A percentile compares a stretch with the other conserved stretches of the same genome.
Evolutionary conservation across 176 grass and related monocot species (phyloP).

Genomic region (Calamus simplicifolius): DNA sequence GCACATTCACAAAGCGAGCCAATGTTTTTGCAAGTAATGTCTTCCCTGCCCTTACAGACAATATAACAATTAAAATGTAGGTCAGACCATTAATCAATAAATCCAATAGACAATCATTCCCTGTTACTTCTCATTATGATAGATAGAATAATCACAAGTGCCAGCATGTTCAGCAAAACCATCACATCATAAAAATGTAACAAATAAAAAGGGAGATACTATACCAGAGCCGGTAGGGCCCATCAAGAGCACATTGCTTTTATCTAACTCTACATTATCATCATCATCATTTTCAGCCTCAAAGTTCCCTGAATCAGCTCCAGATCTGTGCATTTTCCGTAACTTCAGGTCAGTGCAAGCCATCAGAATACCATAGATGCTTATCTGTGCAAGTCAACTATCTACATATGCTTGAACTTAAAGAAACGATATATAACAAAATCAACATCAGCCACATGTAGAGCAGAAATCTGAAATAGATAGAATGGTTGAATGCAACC

Average conservation of each 20-base stretch:
- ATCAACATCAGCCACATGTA: too few species aligned
- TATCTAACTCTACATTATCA: slow-evolving; percentile 86
- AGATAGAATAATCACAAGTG: too few species aligned
- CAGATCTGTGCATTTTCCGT: slow-evolving; percentile 51
- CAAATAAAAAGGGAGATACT: slow-evolving; percentile 13
- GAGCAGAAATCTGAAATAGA: too few species aligned
- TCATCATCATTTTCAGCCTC: slow-evolving; percentile 56
- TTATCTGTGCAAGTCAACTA: too few species aligned
- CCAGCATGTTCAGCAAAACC: neutral
- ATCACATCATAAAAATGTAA: slow-evolving; percentile 5
- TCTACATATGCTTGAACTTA: too few species aligned
- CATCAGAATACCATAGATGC: neutral
- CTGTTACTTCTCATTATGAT: too few species aligned
- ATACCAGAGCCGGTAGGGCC: slow-evolving; percentile 96
- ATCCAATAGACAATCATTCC: neutral
- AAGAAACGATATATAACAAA: too few species aligned
- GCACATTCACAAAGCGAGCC: slow-evolving; percentile 99
- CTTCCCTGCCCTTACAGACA: slow-evolving; percentile 53
- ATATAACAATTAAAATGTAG: neutral
- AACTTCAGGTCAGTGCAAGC: slow-evolving; percentile 1
- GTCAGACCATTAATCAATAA: neutral
- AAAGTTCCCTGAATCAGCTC: slow-evolving; percentile 59
- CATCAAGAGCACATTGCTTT: slow-evolving; percentile 97
- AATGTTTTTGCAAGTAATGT: slow-evolving; percentile 98
- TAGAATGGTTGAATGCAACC: slow-evolving; percentile 6